A percentile compares a stretch with the other conserved stretches of the same genome.
These are phyloP conservation scores for Linnemannia hyalina DNA, from an alignment of 192 early-diverging fungal species.

Conservation along the genomic window DNA sequence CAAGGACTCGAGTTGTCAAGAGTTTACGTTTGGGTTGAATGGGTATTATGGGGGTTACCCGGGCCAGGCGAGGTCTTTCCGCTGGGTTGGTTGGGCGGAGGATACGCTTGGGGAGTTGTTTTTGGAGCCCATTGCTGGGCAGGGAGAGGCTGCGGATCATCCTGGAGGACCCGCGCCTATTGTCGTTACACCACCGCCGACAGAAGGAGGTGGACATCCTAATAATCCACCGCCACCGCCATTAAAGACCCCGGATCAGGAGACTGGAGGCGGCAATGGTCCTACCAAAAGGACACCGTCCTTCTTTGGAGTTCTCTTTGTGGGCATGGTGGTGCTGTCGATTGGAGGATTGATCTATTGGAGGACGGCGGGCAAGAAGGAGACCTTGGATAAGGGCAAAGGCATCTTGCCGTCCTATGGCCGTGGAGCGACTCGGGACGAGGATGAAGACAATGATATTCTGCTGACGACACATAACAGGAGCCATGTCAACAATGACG, in stretches of 20 bases:
- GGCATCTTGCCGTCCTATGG: constrained; percentile 22
- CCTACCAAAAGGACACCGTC: background rate
- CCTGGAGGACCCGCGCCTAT: constrained; percentile 5
- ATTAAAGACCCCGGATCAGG: background rate
- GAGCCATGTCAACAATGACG: background rate
- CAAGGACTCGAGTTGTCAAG: constrained; percentile 26
- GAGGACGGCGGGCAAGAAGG: constrained; percentile 25
- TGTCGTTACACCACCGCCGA: background rate
- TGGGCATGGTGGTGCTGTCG: constrained; percentile 14
- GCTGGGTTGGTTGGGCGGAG: constrained; percentile 53
- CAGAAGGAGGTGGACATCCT: constrained; percentile 5
- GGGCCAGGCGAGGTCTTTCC: constrained; percentile 29
- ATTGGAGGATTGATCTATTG: constrained; percentile 39
- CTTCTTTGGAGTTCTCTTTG: constrained; percentile 41
- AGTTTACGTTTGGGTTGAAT: constrained; percentile 28
- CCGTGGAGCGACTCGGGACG: constrained; percentile 8
- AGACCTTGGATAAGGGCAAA: constrained; percentile 24
- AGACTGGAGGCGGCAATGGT: background rate
- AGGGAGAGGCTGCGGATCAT: constrained; percentile 18
- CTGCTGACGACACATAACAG: constrained; percentile 24
- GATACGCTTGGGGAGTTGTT: constrained; percentile 18
- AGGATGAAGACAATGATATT: constrained; percentile 24
- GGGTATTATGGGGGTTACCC: constrained; percentile 38
- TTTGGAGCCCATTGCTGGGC: constrained; percentile 24
- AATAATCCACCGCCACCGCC: constrained; percentile 3